Base-by-base conservation (phyloP, 345 rosid genomes). In the Erucastrum elatum region DNA sequence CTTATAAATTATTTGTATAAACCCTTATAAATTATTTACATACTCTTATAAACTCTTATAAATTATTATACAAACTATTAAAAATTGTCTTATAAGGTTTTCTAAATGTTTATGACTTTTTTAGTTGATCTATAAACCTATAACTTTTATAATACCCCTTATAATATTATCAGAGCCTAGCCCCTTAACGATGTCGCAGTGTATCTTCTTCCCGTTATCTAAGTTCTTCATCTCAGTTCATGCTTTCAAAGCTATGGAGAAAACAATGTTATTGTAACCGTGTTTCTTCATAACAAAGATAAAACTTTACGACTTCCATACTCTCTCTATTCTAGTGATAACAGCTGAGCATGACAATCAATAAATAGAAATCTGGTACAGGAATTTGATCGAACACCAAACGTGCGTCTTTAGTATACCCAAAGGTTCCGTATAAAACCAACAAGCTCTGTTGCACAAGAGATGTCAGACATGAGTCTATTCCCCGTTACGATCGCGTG, bases 331-430 rank as follows among this genome's bases (percentile, higher is more conserved):
- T 83, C 87, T 88, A 71, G 81, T 66, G 81, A 78, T 91, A 89
- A 86, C 91, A 87, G 71, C 93, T 85, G 37, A 89, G 80, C 91
- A 91, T 91, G 66, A 89, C 94, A 71, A 89, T 90, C 81, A 81
- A 86, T 2, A 85, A 81, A 85, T 88, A 92, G 75, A 85, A 71
- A 80, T 91, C 98, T 31, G 91, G 90, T 68, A 87, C 51, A 41
- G 87, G 89, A 37, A 91, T 89, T 86, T 69, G 62, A 74, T 90
- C 96, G 72, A 94, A 91, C 87, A 89, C 53, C 30, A 60, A 58
- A 67, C 97, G 94, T n/a, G 98, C 98, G 82, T 61, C 17, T 6
- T 67, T 73, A 8, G 87, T 44, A 10, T 72, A 65, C 31, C 96
- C 93, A 70, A 85, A 86, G 1, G 79, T 80, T 11, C 93, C 93